These are phyloP conservation scores for Eucalyptus marginata DNA, from an alignment of 345 rosid genomes.

Conservation along the genomic window DNA sequence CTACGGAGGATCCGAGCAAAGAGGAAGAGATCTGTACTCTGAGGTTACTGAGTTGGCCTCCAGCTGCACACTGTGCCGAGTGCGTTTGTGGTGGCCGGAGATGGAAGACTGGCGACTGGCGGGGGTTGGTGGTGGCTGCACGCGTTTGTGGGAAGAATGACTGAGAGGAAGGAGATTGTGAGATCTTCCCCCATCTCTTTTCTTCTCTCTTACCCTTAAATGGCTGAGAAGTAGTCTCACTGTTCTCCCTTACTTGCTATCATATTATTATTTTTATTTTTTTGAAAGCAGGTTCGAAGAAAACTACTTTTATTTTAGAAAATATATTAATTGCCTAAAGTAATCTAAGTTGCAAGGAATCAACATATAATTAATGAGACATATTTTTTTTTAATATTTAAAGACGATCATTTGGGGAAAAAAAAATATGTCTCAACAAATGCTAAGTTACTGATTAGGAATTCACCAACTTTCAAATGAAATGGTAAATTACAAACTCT, in stretches of 20 bases:
- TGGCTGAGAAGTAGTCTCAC: no score
- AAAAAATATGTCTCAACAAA: not conserved
- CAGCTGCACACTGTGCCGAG: not conserved
- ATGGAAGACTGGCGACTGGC: not conserved
- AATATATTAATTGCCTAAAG: not conserved
- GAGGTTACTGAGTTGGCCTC: not conserved
- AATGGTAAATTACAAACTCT: no score
- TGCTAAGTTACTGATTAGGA: no score
- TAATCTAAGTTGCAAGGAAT: not conserved
- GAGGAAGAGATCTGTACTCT: not conserved
- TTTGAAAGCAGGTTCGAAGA: not conserved
- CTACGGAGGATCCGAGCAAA: not conserved
- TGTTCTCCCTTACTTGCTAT: no score
- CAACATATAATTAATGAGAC: not conserved
- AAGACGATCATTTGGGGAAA: not conserved
- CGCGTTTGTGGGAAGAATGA: no score
- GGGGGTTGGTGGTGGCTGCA: not conserved
- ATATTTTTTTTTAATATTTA: no score
- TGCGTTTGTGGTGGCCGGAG: not conserved
- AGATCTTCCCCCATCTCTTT: no score
- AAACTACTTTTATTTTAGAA: not conserved
- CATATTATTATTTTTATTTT: not conserved
- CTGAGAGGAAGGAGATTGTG: no score
- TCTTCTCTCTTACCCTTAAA: no score
- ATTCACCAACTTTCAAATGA: no score